Evolutionary conservation across 108 stramenopile species (phyloP).

Genomic region (Cyclotella kingstonii): DNA sequence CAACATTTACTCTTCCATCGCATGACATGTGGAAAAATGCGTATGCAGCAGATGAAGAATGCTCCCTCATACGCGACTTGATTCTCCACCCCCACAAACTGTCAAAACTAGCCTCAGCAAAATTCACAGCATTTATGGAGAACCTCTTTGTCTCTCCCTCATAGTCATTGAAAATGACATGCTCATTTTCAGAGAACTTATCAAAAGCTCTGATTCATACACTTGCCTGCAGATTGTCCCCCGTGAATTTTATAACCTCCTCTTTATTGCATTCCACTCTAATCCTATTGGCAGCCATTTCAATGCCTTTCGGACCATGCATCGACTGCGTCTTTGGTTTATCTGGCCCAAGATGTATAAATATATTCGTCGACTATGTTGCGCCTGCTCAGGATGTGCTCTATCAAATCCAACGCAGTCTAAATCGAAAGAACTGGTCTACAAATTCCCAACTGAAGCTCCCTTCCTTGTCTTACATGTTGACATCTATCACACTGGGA

Average conservation of each 20-base stretch:
- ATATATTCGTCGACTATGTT: too few species aligned
- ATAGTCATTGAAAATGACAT: neutral
- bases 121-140: neutral
- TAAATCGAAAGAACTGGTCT: too few species aligned
- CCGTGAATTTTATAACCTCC: neutral
- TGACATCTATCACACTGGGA: conserved; percentile 5
- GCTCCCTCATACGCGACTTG: neutral
- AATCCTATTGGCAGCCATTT: too few species aligned
- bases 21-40: neutral
- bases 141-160: neutral
- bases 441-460: too few species aligned
- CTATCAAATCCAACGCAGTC: too few species aligned
- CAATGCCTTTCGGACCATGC: too few species aligned
- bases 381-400: too few species aligned
- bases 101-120: neutral
- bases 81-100: neutral
- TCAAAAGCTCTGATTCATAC: neutral
- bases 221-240: neutral
- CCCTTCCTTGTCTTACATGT: neutral
- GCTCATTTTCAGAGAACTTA: neutral
- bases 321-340: too few species aligned
- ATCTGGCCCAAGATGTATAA: too few species aligned
- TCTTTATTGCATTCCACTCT: too few species aligned
- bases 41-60: neutral
- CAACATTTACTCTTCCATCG: neutral